Percentiles rank a stretch among this genome's conserved stretches.
Conservation (phyloP, 169 alveolate genomes). For the Hepatocystis sp. region DNA sequence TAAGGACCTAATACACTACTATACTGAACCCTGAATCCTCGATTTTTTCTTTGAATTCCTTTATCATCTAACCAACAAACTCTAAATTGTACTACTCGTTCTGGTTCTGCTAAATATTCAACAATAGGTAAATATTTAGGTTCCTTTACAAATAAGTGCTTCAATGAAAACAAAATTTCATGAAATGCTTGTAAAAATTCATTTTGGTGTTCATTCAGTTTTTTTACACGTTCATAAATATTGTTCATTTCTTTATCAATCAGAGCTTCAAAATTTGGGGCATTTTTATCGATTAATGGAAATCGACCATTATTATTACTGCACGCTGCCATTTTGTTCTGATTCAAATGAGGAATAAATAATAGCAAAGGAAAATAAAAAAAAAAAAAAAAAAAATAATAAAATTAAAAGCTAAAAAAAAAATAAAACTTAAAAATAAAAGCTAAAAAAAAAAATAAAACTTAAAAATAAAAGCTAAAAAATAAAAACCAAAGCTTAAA, state of each 20-base stretch:
- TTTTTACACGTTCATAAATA: conserved; percentile 58
- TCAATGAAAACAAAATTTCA: conserved; percentile 77
- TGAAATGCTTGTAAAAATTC: conserved; percentile 83
- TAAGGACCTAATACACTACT: conserved; percentile 88
- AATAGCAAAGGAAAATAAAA: background rate
- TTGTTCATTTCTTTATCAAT: conserved; percentile 60
- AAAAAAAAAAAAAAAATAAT: too few relatives aligned
- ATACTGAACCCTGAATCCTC: conserved; percentile 90
- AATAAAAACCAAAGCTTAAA: too few relatives aligned
- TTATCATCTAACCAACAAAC: conserved; percentile 88
- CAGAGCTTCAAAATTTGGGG: conserved; percentile 29
- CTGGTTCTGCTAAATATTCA: conserved; percentile 85
- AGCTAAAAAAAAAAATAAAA: background rate
- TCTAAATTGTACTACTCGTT: conserved; percentile 82
- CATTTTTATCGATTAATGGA: conserved; percentile 21
- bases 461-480: background rate
- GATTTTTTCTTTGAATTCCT: conserved; percentile 83
- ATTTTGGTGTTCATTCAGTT: conserved; percentile 68
- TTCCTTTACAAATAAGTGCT: conserved; percentile 80
- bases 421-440: background rate
- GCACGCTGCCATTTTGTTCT: conserved; percentile 4
- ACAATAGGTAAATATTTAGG: conserved; percentile 81
- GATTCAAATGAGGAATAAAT: background rate
- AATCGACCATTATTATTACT: conserved; percentile 52
- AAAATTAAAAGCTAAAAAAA: background rate